Conservation (phyloP, 1,284 basidiomycete species). For the Wolfiporia cocos region DNA sequence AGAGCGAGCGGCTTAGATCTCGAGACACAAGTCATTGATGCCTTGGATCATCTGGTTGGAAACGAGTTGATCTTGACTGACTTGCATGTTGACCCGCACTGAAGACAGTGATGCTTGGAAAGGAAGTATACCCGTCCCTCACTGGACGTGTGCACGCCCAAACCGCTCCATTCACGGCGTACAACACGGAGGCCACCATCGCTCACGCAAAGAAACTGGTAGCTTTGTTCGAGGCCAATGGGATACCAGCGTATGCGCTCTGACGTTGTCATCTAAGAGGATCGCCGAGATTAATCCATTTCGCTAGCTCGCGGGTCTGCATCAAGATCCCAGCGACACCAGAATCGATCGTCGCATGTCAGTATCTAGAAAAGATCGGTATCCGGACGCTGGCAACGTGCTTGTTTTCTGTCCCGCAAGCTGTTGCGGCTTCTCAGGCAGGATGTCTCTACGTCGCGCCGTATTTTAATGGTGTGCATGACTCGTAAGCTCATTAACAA, state of each 20-base stretch:
- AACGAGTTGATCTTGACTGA: not conserved
- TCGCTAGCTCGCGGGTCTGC: constrained; percentile 35
- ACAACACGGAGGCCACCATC: constrained; percentile 38
- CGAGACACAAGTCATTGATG: constrained; percentile 30
- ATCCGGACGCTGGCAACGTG: constrained; percentile 43
- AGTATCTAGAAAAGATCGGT: constrained; percentile 30
- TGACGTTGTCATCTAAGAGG: not conserved
- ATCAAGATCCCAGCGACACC: constrained; percentile 48
- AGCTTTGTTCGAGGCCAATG: constrained; percentile 34
- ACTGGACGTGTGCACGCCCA: constrained; percentile 41
- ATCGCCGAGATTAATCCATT: not conserved
- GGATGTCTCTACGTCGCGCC: constrained; percentile 42
- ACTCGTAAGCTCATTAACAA: not conserved
- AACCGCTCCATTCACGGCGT: constrained; percentile 37
- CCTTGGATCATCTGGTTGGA: constrained; percentile 36
- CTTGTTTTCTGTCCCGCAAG: constrained; percentile 41
- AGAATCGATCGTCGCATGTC: constrained; percentile 39
- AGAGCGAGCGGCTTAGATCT: constrained; percentile 15
- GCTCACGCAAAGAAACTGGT: constrained; percentile 39
- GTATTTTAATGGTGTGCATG: constrained; percentile 42
- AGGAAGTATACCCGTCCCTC: constrained; percentile 38
- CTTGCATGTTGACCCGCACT: not conserved
- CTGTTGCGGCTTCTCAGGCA: constrained; percentile 41
- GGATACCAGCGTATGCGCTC: constrained; percentile 33
- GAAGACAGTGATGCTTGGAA: constrained; percentile 41